Conservation (phyloP, 2,329 filamentous ascomycete genomes). For the Graphium sp. region DNA sequence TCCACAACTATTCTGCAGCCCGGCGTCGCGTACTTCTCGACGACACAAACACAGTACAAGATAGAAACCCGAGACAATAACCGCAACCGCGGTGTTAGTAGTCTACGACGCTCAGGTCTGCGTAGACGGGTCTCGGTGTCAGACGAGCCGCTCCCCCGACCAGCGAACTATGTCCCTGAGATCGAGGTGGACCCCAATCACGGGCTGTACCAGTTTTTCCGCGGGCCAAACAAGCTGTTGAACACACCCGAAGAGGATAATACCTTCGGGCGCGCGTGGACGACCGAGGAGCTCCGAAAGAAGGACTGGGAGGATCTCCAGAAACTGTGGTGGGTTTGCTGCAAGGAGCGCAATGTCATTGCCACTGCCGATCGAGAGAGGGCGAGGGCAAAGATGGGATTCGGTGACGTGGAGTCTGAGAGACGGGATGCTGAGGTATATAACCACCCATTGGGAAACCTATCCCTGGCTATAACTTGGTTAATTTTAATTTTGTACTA, state of each 20-base stretch:
- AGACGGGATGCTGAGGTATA: constrained; percentile 51
- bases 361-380: constrained; percentile 62
- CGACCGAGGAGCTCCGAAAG: constrained; percentile 63
- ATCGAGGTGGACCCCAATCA: constrained; percentile 54
- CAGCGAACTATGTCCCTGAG: constrained; percentile 43
- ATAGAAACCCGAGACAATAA: constrained; percentile 56
- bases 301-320: constrained; percentile 95
- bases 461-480: no score
- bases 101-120: constrained; percentile 60
- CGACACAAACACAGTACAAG: constrained; percentile 30
- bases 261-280: constrained; percentile 69
- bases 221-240: constrained; percentile 49
- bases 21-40: constrained; percentile 27
- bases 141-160: constrained; percentile 55
- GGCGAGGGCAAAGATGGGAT: constrained; percentile 48
- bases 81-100: constrained; percentile 65
- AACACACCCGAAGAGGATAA: constrained; percentile 54
- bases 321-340: constrained; percentile 83
- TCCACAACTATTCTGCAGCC: no score
- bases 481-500: not conserved
- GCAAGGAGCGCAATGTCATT: constrained; percentile 79
- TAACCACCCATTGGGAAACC: no score
- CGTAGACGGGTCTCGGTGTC: constrained; percentile 59
- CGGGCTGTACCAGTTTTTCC: constrained; percentile 88
- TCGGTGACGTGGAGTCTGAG: constrained; percentile 52